Base-by-base conservation (phyloP, 2,329 filamentous ascomycete species). In the Aspergillus spinulosporus region DNA sequence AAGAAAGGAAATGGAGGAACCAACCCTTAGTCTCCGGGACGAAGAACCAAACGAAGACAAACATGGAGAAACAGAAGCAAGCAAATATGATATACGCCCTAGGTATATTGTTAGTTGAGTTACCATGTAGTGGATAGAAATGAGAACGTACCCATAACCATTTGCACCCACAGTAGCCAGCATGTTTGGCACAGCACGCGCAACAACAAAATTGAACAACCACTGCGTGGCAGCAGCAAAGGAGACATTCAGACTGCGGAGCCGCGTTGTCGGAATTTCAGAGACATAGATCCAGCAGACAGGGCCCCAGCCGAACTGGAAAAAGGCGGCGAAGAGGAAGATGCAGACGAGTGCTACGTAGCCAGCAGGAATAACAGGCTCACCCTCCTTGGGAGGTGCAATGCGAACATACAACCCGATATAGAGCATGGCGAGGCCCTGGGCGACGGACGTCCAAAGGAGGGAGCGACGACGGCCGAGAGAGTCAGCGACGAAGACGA, bases 201-300 rank as follows among this genome's bases (percentile, higher is more conserved):
- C 87, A 55, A 90, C 84, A 7, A 89, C 82, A 59, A 90, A 88
- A 68, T 90, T 90, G 72, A 90, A 89, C 3, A 90, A 72, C 87
- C 87, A 89, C 65, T 90, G 86, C 0, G 84, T 88, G 1, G 84
- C 84, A 0, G 87, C 86, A 0, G 82, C 87, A 46, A 90, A 77
- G 1, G 86, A 82, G 5, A 90, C 87, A 65, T 89, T 89, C 62
- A 87, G 74, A 14, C 83, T 84, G 54, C 88, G 77, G 5, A 90
- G 77, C 34, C 87, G 78, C 0, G 85, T 84, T 5, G 85, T 85
- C 0, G 87, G 86, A 56, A 90, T 89, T 71, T 90, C 87, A 28
- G 82, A 82, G 2, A 88, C 82, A 65, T 89, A 85, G 66, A 89
- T 88, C 87, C 87, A 90, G 74, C 85, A 88, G 34, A 84, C 84